Base-by-base conservation (phyloP, 2,329 filamentous ascomycete genomes). In the Aspergillus persii region DNA sequence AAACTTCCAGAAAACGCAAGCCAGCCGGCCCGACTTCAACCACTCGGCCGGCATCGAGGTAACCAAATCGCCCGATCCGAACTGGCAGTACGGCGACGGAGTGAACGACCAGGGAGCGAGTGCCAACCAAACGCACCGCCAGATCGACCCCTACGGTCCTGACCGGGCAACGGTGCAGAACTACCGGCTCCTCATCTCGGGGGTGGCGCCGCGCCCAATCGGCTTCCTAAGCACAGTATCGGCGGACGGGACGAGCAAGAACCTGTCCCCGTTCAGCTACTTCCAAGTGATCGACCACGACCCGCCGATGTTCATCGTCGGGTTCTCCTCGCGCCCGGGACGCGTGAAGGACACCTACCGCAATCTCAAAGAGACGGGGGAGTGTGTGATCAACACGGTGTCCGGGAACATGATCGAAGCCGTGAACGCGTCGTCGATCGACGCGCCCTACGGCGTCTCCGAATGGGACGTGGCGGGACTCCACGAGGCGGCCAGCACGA, bases 141-240 rank as follows among this genome's bases (percentile, higher is more conserved):
- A 87, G 70, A 96, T 97, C 68, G 89, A 96, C 74, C 93, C 93
- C 0, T 87, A 93, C 73, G 88, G 83, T 56, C 79, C 86, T 27
- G 90, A 87, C 33, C 84, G 93, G 0, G 83, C 86, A 0, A 77
- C 85, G 0, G 77, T 80, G 1, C 86, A 84, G 77, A 97, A 97
- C 82, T 97, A 98, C 84, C 96, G 96, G 77, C 84, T 97, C 11
- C 81, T 97, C 61, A 96, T 97, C 75, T 90, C 87, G n/a, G 87
- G 86, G 63, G 86, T 97, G 65, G 84, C 92, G 11, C 94, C 94
- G 0, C 86, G 94, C 11, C 94, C 94, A 9, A 89, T 97, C 49
- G 86, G 85, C 1, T 86, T 88, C 63, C 74, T 87, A 9, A 83
- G 80, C 53, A 89, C 86, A 1, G 73, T 80, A 44, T 82, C 79